Base-by-base conservation (phyloP, 2,329 filamentous ascomycete species). In the Ceratocystiopsis sp. region DNA sequence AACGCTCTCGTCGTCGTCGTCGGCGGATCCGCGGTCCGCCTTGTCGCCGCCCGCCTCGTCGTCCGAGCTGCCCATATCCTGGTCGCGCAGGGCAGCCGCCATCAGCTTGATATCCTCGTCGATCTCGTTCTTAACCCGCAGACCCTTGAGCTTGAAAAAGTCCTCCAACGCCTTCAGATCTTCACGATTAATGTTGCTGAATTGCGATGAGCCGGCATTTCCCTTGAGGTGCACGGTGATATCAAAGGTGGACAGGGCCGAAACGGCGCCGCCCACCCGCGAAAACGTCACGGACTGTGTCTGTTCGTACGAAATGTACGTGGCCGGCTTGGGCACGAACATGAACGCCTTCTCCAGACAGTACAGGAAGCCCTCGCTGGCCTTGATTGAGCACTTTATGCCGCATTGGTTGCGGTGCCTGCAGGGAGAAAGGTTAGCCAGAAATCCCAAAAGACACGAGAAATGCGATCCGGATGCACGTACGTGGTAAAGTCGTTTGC, bases 351-450 rank as follows among this genome's bases (percentile, higher is more conserved):
- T 95, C 63, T 98, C 91, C 52, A 98, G 67, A 59, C 87, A 95
- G 73, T 93, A 98, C 41, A 98, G 68, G 57, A 94, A 87, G 47
- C 93, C 91, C 65, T 98, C 91, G 61, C 93, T 95, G 43, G 93
- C 93, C 65, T 98, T 98, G 75, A 98, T 95, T n/a, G 87, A 93
- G 63, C 91, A 98, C 66, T 98, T 98, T 63, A 98, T 93, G 46
- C 91, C 91, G 52, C 80, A 84, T 61, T 95, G 87, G 55, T 82
- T 78, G 59, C 94, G 86, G 64, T 96, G 91, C 52, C 83, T 75
- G 42, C 8, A 12, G 7, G 3, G 3, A 21, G 40, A 40, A 29
- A 42, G 16, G 25, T 29, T 11, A 29, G 25, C 10, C 25, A 13
- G 2, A 19, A 16, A 16, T 18, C 18, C 11, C 2, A 34, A 0